Conservation (phyloP, 345 rosid genomes). For the Salix koriyanagi region DNA sequence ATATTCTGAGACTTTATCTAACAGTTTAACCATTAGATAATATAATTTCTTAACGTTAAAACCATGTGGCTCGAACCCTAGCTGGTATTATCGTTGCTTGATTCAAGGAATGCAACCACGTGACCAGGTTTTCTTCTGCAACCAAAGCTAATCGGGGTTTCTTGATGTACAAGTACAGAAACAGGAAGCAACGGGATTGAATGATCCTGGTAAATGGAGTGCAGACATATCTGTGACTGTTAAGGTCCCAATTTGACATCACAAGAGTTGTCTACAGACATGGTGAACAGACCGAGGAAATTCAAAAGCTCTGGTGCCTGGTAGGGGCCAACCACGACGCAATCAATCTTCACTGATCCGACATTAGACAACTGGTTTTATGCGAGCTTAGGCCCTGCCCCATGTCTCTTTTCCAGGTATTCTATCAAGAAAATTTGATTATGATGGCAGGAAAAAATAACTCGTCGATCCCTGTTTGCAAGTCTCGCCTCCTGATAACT, state of each 20-base stretch:
- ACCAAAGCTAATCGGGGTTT: not conserved
- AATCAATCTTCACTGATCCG: not conserved
- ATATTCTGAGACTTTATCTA: fast-evolving
- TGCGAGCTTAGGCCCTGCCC: not conserved
- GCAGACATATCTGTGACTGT: not conserved
- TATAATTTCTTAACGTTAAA: not conserved
- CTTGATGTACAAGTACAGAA: not conserved
- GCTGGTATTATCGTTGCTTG: not conserved
- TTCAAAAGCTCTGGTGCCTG: not conserved
- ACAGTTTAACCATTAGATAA: fast-evolving
- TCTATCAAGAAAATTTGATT: not conserved
- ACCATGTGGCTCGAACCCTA: not conserved
- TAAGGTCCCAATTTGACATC: not conserved
- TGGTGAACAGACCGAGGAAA: not conserved
- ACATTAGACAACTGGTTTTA: not conserved
- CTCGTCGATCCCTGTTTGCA: not conserved
- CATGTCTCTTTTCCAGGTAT: not conserved
- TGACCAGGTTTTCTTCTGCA: not conserved
- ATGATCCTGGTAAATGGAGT: not conserved
- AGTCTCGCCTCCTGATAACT: not conserved
- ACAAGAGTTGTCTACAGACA: not conserved
- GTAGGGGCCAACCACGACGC: not conserved
- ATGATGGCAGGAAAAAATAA: not conserved
- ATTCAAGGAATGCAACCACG: not conserved
- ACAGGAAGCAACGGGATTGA: not conserved